phyloP scores from a whole-genome alignment of 352 stramenopile genomes.

The Thraustochytrium sp. region DNA sequence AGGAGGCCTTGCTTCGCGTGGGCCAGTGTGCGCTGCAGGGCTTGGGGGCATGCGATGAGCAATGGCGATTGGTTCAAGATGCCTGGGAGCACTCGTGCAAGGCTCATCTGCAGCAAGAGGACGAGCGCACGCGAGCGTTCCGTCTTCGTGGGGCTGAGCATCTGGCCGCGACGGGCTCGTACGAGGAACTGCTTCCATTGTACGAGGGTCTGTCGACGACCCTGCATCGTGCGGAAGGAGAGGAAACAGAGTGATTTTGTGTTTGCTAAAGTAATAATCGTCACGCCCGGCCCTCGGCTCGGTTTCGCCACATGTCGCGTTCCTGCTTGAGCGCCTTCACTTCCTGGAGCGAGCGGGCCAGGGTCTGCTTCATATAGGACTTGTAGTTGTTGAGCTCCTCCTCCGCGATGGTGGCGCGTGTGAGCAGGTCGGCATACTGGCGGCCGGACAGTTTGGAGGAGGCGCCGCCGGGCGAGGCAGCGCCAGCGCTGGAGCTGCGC shows the following conservation, averaged over 20 bases:
- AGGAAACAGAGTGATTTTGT: not conserved
- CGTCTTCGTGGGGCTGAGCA: not conserved
- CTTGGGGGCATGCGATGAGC: no score
- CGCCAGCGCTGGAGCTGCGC: not conserved
- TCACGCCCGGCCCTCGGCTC: not conserved
- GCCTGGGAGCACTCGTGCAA: not conserved
- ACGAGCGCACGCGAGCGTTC: not conserved
- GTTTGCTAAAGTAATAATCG: no score
- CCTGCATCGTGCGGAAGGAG: no score
- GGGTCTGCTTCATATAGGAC: not conserved
- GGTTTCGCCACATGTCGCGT: slow-evolving; percentile 17
- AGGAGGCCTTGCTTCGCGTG: not conserved
- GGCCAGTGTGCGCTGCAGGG: not conserved
- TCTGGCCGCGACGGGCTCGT: not conserved
- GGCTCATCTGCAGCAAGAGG: not conserved
- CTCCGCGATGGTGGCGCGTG: slow-evolving; percentile 6
- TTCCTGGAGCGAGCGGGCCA: not conserved
- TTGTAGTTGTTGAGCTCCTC: slow-evolving; percentile 39
- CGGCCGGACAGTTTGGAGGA: not conserved
- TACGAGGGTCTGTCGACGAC: no score
- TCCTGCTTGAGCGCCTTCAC: slow-evolving; percentile 37
- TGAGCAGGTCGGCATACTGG: slow-evolving; percentile 16
- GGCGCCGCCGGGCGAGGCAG: not conserved
- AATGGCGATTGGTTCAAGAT: not conserved
- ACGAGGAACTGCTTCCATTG: not conserved